phyloP scores from a whole-genome alignment of 305 asterid genomes.

The Plantago coronopus region DNA sequence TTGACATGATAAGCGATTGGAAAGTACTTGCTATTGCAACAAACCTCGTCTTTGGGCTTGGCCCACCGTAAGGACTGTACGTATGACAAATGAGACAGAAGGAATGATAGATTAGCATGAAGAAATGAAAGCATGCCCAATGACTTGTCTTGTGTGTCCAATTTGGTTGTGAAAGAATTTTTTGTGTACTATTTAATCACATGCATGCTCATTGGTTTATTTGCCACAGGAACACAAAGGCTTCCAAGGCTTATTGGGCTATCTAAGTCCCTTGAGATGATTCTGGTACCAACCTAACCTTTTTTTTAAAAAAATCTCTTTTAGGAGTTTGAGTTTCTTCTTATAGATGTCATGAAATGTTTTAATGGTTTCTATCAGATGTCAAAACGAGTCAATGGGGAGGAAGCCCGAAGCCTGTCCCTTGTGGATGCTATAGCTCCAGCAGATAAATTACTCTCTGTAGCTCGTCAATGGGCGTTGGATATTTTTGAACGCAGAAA shows the following conservation, averaged over 20 bases:
- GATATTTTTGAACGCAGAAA: conserved; percentile 45
- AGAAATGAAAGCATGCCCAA: conserved; percentile 1
- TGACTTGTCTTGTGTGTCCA: conserved; percentile 4
- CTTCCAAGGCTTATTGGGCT: conserved; percentile 72
- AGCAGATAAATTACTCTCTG: conserved; percentile 40
- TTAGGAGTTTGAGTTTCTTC: conserved; percentile 11
- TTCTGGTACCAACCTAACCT: conserved; percentile 35
- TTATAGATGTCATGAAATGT: conserved; percentile 17
- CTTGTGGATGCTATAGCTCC: conserved; percentile 60
- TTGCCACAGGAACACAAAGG: conserved; percentile 53
- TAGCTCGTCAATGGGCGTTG: conserved; percentile 56
- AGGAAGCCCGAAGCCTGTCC: conserved; percentile 40
- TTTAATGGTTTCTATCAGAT: conserved; percentile 31
- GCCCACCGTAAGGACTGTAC: background rate
- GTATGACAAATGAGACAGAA: background rate
- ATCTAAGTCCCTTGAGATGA: conserved; percentile 52
- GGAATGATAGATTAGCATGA: background rate
- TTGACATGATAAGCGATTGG: no score
- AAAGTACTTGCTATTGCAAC: no score
- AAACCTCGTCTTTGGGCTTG: no score
- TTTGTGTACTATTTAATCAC: conserved; percentile 2
- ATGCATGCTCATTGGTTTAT: conserved; percentile 12
- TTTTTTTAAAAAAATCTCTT: no score
- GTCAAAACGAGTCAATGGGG: conserved; percentile 53
- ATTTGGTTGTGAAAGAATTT: background rate